Conservation (phyloP, 2,329 filamentous ascomycete genomes). For the Chaetomiaceae sp. region DNA sequence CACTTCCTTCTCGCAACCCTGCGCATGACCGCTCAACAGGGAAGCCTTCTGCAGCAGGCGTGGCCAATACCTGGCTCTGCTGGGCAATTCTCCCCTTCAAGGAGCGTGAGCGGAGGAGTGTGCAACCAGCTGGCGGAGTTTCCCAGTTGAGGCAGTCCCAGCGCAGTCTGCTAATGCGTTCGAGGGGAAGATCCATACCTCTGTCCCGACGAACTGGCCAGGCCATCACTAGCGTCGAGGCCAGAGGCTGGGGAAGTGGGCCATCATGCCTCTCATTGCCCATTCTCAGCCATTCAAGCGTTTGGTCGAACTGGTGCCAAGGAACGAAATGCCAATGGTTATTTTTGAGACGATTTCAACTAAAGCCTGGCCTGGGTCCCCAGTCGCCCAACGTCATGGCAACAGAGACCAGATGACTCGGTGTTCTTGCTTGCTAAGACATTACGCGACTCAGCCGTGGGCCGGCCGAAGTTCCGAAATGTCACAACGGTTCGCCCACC, state of each 20-base stretch:
- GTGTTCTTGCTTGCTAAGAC: conserved; percentile 13
- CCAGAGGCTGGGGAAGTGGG: conserved; percentile 2
- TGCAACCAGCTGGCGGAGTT: no score
- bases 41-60: no score
- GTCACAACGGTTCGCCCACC: neutral
- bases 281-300: neutral
- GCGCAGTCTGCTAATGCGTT: no score
- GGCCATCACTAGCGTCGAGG: neutral
- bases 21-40: neutral
- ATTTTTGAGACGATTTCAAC: neutral
- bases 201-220: no score
- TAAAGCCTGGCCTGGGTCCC: neutral
- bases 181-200: no score
- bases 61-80: no score
- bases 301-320: neutral
- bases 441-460: conserved; percentile 12
- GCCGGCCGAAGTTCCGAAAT: conserved; percentile 5
- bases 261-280: neutral
- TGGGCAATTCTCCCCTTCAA: no score
- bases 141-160: no score
- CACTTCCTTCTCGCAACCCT: no score
- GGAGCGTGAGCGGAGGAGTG: no score
- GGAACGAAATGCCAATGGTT: neutral
- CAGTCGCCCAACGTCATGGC: neutral
- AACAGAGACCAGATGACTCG: conserved; percentile 10